phyloP scores from a whole-genome alignment of 768 basidiomycete species.

The Calocera viscosa region DNA sequence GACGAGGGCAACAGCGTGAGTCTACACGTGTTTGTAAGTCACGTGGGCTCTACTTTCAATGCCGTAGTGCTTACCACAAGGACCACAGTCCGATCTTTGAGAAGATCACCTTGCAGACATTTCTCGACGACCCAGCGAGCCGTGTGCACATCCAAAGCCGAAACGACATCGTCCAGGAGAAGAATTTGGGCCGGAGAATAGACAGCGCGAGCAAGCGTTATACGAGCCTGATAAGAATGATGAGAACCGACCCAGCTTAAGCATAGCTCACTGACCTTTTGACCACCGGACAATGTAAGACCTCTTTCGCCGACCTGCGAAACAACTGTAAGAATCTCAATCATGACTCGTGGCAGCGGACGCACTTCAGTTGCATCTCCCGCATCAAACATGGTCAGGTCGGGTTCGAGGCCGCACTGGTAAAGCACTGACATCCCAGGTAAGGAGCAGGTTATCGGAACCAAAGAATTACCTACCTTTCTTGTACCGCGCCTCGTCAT shows the following conservation, averaged over 20 bases:
- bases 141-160: slow-evolving; percentile 32
- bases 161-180: slow-evolving; percentile 36
- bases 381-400: slow-evolving; percentile 40
- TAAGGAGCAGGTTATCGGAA: not conserved
- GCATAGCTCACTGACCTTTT: slow-evolving; percentile 28
- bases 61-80: slow-evolving; percentile 34
- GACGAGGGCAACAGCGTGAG: not conserved
- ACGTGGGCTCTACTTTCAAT: no score
- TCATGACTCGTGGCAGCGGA: not conserved
- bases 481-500: slow-evolving; percentile 24
- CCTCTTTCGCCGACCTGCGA: slow-evolving; percentile 51
- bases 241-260: not conserved
- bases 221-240: slow-evolving; percentile 27
- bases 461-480: slow-evolving; percentile 14
- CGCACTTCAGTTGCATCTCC: slow-evolving; percentile 49
- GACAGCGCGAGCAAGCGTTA: slow-evolving; percentile 46
- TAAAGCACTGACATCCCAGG: slow-evolving; percentile 23
- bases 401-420: slow-evolving; percentile 34
- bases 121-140: slow-evolving; percentile 33
- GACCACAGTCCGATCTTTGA: slow-evolving; percentile 39
- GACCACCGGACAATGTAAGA: slow-evolving; percentile 45
- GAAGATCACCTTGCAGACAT: slow-evolving; percentile 36
- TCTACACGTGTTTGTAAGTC: no score
- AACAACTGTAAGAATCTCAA: not conserved
- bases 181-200: slow-evolving; percentile 53